Base-by-base conservation (phyloP, 192 early-diverging fungal genomes). In the Pilaira anomala region DNA sequence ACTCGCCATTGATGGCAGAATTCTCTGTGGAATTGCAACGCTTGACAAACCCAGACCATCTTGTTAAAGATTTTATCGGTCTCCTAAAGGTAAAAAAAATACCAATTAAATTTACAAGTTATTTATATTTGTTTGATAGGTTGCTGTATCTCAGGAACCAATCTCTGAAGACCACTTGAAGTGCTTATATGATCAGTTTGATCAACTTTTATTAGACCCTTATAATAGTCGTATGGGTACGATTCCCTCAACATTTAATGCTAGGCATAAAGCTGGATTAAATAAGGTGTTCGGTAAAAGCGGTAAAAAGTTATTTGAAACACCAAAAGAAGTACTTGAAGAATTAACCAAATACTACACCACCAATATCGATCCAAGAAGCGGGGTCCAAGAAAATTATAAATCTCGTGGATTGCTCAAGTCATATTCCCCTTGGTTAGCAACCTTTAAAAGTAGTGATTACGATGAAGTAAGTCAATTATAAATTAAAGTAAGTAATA, bases 351-450 rank as follows among this genome's bases (percentile, higher is more conserved):
- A 6, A 9, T 36, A 36, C 4, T 36, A 36, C 33, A 36, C 33
- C 6, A 36, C 33, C 11, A 5, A 36, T 36, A 36, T 36, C 11
- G 33, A 36, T 36, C 33, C 33, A 5, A 36, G 33, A 36, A 36
- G 11, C 33, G 33, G 33, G 11, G 33, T 0, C 0, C 33, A 36
- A 36, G 63, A 83, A 36, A 72, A 70, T 21, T 56, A 67, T 40
- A 56, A 68, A 28, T 72, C 77, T 12, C 54, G 71, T 19, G 76
- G 79, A 16, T 58, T 77, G 7, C 52, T 90, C 5, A 86, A 85
- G 26, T 74, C 79, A 9, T 90, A 87, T 45, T 89, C 88, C 4
- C 83, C 82, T 28, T 90, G 88, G 88, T 76, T 87, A 59, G 62
- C 73, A 16, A 39, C 66, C 21, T 76, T 60, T 44, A 55, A 71